Evolutionary conservation across 2,329 filamentous ascomycete genomes (phyloP).

Genomic region (Ceratocystis eucalypticola): DNA sequence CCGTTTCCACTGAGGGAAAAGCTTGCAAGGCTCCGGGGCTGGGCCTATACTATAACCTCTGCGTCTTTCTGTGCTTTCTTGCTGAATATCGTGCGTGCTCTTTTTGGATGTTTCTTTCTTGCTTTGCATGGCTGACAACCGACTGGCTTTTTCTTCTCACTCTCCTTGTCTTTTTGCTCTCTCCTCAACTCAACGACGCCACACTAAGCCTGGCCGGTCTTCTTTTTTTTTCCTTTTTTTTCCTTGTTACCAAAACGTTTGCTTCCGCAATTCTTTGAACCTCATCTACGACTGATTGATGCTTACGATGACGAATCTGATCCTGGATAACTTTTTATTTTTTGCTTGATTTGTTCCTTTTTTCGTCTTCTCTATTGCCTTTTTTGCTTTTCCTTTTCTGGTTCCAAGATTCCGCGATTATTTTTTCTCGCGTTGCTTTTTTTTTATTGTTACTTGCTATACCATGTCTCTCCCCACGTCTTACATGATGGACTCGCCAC

Average conservation of each 20-base stretch:
- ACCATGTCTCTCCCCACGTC: not conserved
- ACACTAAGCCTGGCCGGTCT: not conserved
- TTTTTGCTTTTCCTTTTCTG: not conserved
- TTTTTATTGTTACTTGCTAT: constrained; percentile 11
- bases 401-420: constrained; percentile 1
- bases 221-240: not conserved
- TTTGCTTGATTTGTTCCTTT: not conserved
- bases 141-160: not conserved
- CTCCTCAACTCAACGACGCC: not conserved
- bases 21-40: too few species aligned
- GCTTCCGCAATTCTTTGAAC: constrained; percentile 14
- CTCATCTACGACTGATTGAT: constrained; percentile 17
- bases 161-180: not conserved
- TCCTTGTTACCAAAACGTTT: not conserved
- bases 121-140: not conserved
- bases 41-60: not conserved
- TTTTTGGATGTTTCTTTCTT: too few species aligned
- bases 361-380: not conserved
- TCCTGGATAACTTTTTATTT: constrained; percentile 4
- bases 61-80: constrained; percentile 5
- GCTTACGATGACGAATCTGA: constrained; percentile 17
- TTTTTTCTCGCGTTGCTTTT: not conserved
- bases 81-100: not conserved
- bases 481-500: constrained; percentile 15
- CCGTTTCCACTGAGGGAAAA: constrained; percentile 16